phyloP scores from a whole-genome alignment of 345 rosid species.

The Camelina laxa region DNA sequence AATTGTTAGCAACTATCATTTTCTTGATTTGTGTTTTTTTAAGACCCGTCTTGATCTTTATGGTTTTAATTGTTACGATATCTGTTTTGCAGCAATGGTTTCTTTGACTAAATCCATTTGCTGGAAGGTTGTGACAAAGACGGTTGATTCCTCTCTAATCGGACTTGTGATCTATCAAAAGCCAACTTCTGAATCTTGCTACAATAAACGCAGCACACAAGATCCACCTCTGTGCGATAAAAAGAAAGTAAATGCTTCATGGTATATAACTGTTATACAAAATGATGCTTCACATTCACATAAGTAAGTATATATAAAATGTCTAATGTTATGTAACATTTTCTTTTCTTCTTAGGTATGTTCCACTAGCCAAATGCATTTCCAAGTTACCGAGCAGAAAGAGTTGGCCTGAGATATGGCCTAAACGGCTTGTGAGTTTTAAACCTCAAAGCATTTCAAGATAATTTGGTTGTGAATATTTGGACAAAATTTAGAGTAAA shows the following conservation, averaged over 20 bases:
- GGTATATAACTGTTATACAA: slow-evolving; percentile 50
- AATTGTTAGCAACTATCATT: slow-evolving; percentile 47
- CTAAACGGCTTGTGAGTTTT: slow-evolving; percentile 61
- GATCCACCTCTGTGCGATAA: slow-evolving; percentile 73
- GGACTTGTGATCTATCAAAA: too few species aligned
- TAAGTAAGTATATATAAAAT: neutral
- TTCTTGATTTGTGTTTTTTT: slow-evolving; percentile 19
- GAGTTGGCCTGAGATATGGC: slow-evolving; percentile 85
- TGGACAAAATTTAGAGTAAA: too few species aligned
- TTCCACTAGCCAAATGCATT: slow-evolving; percentile 66
- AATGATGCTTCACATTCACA: slow-evolving; percentile 20
- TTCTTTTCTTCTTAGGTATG: slow-evolving; percentile 57
- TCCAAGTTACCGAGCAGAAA: slow-evolving; percentile 63
- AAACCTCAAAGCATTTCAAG: slow-evolving; percentile 61
- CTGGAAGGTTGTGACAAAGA: slow-evolving; percentile 78
- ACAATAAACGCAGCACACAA: too few species aligned
- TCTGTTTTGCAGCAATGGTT: slow-evolving; percentile 71
- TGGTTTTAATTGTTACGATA: neutral
- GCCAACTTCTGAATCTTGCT: too few species aligned
- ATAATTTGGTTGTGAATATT: too few species aligned
- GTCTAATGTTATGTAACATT: neutral
- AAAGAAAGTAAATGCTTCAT: slow-evolving; percentile 54
- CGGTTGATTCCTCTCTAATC: slow-evolving; percentile 62
- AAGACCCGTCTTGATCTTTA: neutral
- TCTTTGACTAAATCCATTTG: slow-evolving; percentile 75